Percentiles rank a stretch among this genome's conserved stretches.
Conservation (phyloP, 257 asterid species). For the Penstemon barbatus region DNA sequence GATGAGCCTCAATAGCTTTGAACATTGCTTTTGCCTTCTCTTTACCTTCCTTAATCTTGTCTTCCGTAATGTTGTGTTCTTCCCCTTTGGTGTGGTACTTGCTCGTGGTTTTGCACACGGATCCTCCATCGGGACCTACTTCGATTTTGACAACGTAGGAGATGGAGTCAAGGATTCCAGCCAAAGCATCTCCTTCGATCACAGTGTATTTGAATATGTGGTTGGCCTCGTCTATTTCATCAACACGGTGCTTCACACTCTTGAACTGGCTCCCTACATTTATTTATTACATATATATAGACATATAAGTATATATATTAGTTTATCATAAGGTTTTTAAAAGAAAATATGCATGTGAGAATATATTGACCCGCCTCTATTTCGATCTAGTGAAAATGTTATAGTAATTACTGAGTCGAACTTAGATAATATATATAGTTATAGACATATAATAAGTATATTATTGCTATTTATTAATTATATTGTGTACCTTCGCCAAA, state of each 20-base stretch:
- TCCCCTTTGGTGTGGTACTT: slow-evolving; percentile 38
- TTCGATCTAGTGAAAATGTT: no score
- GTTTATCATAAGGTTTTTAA: no score
- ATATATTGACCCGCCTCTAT: no score
- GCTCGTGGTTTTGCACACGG: slow-evolving; percentile 32
- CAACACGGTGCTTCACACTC: slow-evolving; percentile 42
- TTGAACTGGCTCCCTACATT: slow-evolving; percentile 42
- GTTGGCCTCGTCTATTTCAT: slow-evolving; percentile 41
- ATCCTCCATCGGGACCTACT: slow-evolving; percentile 43
- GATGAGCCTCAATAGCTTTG: slow-evolving; percentile 40
- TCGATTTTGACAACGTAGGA: slow-evolving; percentile 37
- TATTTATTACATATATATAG: no score
- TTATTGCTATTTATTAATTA: neutral
- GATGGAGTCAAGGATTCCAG: slow-evolving; percentile 37
- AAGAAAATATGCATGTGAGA: no score
- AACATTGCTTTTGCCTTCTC: slow-evolving; percentile 35
- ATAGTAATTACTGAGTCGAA: no score
- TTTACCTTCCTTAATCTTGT: slow-evolving; percentile 38
- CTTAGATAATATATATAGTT: no score
- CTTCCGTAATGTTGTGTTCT: slow-evolving; percentile 28
- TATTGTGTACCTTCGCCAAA: slow-evolving; percentile 42
- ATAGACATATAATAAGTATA: no score
- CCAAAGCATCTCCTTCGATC: slow-evolving; percentile 49
- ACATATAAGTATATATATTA: no score
- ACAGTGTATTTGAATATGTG: slow-evolving; percentile 36